Base-by-base conservation (phyloP, 2,329 filamentous ascomycete species). In the Fusarium succisae region DNA sequence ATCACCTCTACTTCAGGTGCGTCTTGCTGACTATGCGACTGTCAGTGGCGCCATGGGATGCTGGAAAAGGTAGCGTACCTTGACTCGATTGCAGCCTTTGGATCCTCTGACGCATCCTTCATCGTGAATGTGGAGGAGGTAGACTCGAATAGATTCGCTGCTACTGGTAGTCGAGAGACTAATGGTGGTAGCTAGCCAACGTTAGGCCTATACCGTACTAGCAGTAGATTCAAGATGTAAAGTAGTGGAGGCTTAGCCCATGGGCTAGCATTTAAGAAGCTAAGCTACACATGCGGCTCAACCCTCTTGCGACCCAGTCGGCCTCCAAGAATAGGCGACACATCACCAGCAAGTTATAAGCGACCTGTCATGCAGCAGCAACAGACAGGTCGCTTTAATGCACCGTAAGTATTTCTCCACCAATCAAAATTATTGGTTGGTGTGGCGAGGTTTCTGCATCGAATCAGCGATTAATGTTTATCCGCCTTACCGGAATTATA, bases 11-110 rank as follows among this genome's bases (percentile, higher is more conserved):
- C 30, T 37, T 53, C 8, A 6, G 30, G 30, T 1, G 3, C 9
- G 20, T 26, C n/a, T 3, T 24, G 12, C 5, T 53, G 30, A 8
- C 48, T 53, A 20, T 35, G 4, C 9, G 3, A 20, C 12, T 5
- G 7, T 53, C 0, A 53, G 30, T 12, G 5, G 18, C 8, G 6
- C 6, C 12, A 3, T 7, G 5, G 1, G 2, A 7, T 14, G 5
- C 4, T 14, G 8, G 15, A 7, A 18, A 8, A 8, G 0, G 4
- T 14, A 15, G 6, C 8, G 12, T 20, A 18, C 48, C 6, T 15
- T 35, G 48, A 15, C 17, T 53, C n/a, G 8, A 53, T 37, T 8
- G 48, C 30, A 26, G 6, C 13, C n/a, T 35, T 35, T 15, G 10
- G n/a, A 11, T 51, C 12, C 6, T 35, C n/a, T 15, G n/a, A 14